These are phyloP conservation scores for Cymbidium sinense DNA, from an alignment of 106 monocot species.

Conservation along the genomic window DNA sequence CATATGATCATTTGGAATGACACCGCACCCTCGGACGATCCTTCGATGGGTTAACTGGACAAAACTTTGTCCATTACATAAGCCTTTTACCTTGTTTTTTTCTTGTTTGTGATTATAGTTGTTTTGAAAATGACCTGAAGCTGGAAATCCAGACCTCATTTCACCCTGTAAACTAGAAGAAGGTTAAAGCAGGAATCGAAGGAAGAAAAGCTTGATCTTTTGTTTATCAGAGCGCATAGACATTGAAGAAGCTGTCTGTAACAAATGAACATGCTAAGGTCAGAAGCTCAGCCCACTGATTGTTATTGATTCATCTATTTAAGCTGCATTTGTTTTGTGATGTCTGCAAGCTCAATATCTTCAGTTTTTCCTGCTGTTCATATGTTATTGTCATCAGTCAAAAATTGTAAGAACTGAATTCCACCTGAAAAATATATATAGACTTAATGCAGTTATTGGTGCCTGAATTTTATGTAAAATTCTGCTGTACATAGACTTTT, in stretches of 20 bases:
- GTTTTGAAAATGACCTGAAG: neutral
- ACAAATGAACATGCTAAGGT: neutral
- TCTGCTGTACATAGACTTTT: no score
- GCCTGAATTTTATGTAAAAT: no score
- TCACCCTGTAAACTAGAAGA: neutral
- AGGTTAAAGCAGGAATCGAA: neutral
- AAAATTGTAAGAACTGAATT: neutral
- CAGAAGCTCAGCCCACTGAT: neutral
- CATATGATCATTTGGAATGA: constrained; percentile 56
- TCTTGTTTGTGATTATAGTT: neutral
- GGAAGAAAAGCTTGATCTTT: neutral
- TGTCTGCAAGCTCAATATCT: constrained; percentile 1
- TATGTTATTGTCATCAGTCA: neutral
- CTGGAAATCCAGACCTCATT: neutral
- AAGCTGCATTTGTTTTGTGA: constrained; percentile 4
- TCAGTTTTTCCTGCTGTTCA: neutral
- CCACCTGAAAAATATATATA: neutral
- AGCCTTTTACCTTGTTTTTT: neutral
- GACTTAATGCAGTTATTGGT: no score
- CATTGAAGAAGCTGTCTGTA: neutral
- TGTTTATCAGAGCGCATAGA: neutral
- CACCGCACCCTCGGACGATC: neutral
- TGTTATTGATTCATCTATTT: neutral
- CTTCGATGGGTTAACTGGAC: neutral
- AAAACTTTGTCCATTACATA: neutral